phyloP scores from a whole-genome alignment of 805 yeast genomes.

The Candida xyloterini region DNA sequence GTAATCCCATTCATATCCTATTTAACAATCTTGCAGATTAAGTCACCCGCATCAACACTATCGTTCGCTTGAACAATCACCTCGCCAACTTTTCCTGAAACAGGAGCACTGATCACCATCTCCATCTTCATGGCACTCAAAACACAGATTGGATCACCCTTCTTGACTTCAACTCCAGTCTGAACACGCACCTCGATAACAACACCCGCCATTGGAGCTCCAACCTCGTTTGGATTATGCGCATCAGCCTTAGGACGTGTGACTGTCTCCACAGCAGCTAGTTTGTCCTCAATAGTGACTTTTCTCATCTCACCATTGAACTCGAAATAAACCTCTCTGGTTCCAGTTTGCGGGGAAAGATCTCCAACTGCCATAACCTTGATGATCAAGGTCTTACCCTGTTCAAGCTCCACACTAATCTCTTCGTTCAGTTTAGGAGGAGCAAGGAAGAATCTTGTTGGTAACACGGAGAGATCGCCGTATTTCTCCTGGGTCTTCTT shows the following conservation, averaged over 20 bases:
- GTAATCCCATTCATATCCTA: not conserved
- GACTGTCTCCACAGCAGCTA: constrained; percentile 78
- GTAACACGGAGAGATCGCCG: constrained; percentile 92
- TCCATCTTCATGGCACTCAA: constrained; percentile 99
- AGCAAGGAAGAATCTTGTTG: constrained; percentile 86
- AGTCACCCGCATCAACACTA: constrained; percentile 91
- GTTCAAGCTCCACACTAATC: constrained; percentile 82
- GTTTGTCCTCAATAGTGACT: constrained; percentile 85
- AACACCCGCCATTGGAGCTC: constrained; percentile 99
- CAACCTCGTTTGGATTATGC: constrained; percentile 85
- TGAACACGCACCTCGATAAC: constrained; percentile 91
- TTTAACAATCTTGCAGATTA: constrained; percentile 60
- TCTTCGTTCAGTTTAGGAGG: constrained; percentile 89
- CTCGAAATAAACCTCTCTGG: constrained; percentile 95
- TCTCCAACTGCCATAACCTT: constrained; percentile 93
- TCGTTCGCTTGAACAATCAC: constrained; percentile 85
- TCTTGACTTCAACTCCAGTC: constrained; percentile 83
- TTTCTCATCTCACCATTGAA: constrained; percentile 98
- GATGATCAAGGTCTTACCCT: constrained; percentile 90
- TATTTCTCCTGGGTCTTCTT: constrained; percentile 68
- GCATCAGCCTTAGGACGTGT: constrained; percentile 89
- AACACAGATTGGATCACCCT: constrained; percentile 94
- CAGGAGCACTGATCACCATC: constrained; percentile 95
- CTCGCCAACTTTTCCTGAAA: constrained; percentile 77
- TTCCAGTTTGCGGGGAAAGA: constrained; percentile 77